Evolutionary conservation across 1,139 yeast genomes (phyloP), one percentile per base, ranked within the genome.

Genomic region (Kazachstania sp.): DNA sequence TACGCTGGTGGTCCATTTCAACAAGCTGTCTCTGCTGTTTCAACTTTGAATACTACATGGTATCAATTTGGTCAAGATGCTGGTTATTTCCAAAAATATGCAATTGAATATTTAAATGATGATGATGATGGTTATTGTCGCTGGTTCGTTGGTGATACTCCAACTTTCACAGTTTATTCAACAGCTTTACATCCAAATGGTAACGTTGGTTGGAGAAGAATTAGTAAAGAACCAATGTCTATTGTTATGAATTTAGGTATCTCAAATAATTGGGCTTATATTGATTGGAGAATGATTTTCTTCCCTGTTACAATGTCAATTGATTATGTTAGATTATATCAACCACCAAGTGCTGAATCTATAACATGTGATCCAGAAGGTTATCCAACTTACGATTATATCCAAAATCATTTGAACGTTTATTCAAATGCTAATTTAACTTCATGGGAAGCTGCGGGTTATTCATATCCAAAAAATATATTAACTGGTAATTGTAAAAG

Each of bases 171-270:
- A 1, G 58, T 85, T 34, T 71, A 73, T 49, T 74, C 86, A 0
- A 71, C 71, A 12, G 80, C 92, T 1, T 66, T 86, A 43, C 83
- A 83, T 51, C 92, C 95, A 15, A 83, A 83, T 62, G 96, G 96
- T 51, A 87, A 87, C 61, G 69, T 87, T 49, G 90, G 80, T 15
- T 77, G 82, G 79, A 77, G 96, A 60, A 64, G 73, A 48, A 74
- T 87, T 42, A 74, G 90, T n/a, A 81, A 83, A 64, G 96, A 87
- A 63, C 95, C 96, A 50, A 85, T 87, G 95, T 73, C 87, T 1
- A 71, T 87, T 35, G 70, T 87, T 52, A 63, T 86, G 71, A 86
- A 86, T 64, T 66, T 86, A 65, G 95, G 94, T 65, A 67, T 86
- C 45, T 86, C 95, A 7, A 79, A 80, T 53, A 77, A 79, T 47